Conservation (phyloP, 768 basidiomycete genomes). For the Phanerodontia chrysosporium region DNA sequence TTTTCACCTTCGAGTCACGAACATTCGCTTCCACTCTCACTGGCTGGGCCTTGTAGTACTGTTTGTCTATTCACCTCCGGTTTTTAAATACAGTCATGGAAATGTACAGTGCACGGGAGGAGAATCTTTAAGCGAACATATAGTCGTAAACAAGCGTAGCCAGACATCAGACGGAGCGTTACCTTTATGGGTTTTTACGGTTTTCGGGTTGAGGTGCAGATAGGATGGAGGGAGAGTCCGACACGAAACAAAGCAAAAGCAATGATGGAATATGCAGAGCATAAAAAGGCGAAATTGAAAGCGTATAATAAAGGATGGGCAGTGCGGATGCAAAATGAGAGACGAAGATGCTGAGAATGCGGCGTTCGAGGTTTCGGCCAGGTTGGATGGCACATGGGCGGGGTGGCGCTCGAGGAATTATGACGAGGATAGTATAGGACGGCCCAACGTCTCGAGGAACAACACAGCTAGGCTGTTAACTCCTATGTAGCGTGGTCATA, state of each 20-base stretch:
- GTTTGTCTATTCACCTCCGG: constrained; percentile 2
- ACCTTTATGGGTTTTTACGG: background rate
- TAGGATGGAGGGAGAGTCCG: constrained; percentile 2
- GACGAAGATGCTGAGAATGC: background rate
- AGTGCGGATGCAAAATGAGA: constrained; percentile 3
- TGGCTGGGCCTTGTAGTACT: constrained; percentile 1
- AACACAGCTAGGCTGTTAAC: background rate
- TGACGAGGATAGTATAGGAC: background rate
- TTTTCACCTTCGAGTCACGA: background rate
- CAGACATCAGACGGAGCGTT: background rate
- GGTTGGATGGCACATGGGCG: background rate
- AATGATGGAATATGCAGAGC: background rate
- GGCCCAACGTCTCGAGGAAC: background rate
- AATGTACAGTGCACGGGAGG: constrained; percentile 2
- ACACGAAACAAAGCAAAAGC: background rate
- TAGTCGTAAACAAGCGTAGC: background rate
- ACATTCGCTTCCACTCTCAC: background rate
- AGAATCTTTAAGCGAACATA: background rate
- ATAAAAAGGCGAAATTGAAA: constrained; percentile 1
- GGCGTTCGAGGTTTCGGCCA: background rate
- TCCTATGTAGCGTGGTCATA: constrained; percentile 36
- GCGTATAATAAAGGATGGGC: background rate
- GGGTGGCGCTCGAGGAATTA: background rate
- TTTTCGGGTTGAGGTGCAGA: background rate
- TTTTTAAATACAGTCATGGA: constrained; percentile 3